Conservation (phyloP, 2,329 filamentous ascomycete genomes). For the Microdochium nivale region DNA sequence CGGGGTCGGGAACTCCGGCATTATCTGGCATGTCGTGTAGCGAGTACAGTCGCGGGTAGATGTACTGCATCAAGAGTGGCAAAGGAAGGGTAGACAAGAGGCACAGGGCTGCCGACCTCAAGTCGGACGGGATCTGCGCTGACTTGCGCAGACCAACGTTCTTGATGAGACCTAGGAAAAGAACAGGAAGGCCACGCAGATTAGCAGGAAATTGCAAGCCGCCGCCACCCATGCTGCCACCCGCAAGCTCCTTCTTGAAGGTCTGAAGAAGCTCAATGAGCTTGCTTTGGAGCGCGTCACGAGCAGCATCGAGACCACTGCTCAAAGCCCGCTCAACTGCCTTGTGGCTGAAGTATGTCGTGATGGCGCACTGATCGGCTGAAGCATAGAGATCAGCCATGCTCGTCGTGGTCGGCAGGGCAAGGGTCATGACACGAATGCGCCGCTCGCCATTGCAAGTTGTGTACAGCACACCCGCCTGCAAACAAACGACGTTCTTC, state of each 20-base stretch:
- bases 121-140: constrained; percentile 86
- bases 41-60: constrained; percentile 78
- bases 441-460: constrained; percentile 95
- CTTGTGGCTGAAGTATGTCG: constrained; percentile 94
- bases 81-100: constrained; percentile 89
- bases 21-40: constrained; percentile 95
- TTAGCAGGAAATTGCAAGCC: constrained; percentile 93
- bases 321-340: constrained; percentile 85
- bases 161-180: constrained; percentile 94
- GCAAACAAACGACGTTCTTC: constrained; percentile 86
- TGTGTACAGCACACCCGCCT: constrained; percentile 91
- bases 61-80: constrained; percentile 86
- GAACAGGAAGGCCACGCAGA: constrained; percentile 73
- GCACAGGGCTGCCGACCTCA: constrained; percentile 86
- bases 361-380: constrained; percentile 87
- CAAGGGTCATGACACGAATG: constrained; percentile 88
- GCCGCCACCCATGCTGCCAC: constrained; percentile 84
- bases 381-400: constrained; percentile 89
- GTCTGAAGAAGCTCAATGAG: constrained; percentile 87
- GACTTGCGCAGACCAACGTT: constrained; percentile 91
- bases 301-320: constrained; percentile 79
- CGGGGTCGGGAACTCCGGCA: constrained; percentile 74
- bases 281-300: constrained; percentile 87
- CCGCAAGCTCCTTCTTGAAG: constrained; percentile 93
- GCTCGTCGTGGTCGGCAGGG: constrained; percentile 85